phyloP scores from a whole-genome alignment of 1,284 basidiomycete genomes.

The Rhodotorula sp. region DNA sequence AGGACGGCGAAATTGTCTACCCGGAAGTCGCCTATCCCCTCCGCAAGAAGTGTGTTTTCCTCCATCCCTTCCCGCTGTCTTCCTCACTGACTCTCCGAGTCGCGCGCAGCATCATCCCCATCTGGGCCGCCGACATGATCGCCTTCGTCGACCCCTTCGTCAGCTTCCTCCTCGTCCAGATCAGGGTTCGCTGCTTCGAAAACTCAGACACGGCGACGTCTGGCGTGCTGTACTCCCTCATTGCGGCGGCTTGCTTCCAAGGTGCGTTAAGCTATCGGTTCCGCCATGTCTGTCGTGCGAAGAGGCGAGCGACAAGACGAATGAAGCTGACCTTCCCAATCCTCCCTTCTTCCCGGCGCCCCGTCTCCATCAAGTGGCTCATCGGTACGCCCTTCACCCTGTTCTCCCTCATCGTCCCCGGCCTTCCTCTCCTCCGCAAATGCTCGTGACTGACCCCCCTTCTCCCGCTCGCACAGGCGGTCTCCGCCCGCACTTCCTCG shows the following conservation, averaged over 20 bases:
- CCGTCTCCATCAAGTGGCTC: slow-evolving; percentile 55
- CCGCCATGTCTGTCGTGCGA: no score
- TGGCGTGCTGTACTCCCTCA: slow-evolving; percentile 57
- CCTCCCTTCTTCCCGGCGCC: background rate
- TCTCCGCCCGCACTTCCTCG: slow-evolving; percentile 59
- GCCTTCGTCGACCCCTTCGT: slow-evolving; percentile 59
- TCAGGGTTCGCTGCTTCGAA: slow-evolving; percentile 46
- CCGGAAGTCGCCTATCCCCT: slow-evolving; percentile 49
- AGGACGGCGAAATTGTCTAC: slow-evolving; percentile 48
- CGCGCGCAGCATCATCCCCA: slow-evolving; percentile 47
- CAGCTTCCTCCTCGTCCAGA: slow-evolving; percentile 56
- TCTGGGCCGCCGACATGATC: slow-evolving; percentile 57
- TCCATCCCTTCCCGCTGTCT: background rate
- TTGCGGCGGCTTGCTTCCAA: slow-evolving; percentile 50
- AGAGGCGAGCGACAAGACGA: background rate
- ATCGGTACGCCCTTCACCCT: background rate
- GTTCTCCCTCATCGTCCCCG: no score
- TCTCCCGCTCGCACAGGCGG: slow-evolving; percentile 3
- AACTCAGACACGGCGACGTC: slow-evolving; percentile 57
- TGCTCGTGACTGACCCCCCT: background rate
- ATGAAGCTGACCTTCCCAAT: background rate
- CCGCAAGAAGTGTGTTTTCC: slow-evolving; percentile 50
- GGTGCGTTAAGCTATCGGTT: slow-evolving; percentile 5
- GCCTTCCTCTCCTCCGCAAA: background rate
- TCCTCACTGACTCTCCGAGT: background rate